These are phyloP conservation scores for Penicillium silybi DNA, from an alignment of 495 filamentous ascomycete species.

Conservation along the genomic window DNA sequence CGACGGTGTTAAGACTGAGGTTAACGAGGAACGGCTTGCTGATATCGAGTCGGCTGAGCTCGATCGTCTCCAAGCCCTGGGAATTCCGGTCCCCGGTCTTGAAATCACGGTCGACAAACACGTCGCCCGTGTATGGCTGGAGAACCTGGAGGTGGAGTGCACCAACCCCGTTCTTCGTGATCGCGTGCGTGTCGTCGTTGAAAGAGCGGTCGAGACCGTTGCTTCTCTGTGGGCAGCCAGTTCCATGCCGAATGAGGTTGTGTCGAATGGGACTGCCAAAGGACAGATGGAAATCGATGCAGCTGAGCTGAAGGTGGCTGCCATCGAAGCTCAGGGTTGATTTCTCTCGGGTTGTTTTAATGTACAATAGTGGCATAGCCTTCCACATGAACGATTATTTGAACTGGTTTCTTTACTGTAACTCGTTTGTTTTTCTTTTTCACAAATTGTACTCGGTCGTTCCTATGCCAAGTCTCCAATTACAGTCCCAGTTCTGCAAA, in stretches of 20 bases:
- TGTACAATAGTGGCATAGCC: constrained; percentile 22
- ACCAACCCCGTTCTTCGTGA: constrained; percentile 66
- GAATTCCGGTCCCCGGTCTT: constrained; percentile 84
- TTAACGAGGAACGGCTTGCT: constrained; percentile 44
- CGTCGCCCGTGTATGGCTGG: constrained; percentile 84
- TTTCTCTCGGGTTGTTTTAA: neutral
- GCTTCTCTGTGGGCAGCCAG: constrained; percentile 63
- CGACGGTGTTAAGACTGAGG: constrained; percentile 9
- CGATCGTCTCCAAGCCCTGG: constrained; percentile 68
- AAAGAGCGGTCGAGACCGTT: constrained; percentile 86
- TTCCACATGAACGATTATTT: constrained; percentile 5
- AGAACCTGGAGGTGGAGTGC: constrained; percentile 87
- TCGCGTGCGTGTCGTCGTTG: constrained; percentile 81
- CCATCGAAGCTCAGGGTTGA: constrained; percentile 28
- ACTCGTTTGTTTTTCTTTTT: neutral
- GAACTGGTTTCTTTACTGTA: neutral
- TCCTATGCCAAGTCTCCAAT: neutral
- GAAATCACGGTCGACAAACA: constrained; percentile 85
- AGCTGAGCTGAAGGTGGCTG: constrained; percentile 17
- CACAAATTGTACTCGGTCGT: constrained; percentile 5
- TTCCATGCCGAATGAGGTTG: constrained; percentile 18
- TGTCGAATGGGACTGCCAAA: constrained; percentile 18
- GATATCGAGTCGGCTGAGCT: constrained; percentile 59
- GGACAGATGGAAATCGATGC: constrained; percentile 9
- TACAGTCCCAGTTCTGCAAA: constrained; percentile 21